Evolutionary conservation across 140 eudicot genomes (phyloP).

Genomic region (Anethum foeniculum): DNA sequence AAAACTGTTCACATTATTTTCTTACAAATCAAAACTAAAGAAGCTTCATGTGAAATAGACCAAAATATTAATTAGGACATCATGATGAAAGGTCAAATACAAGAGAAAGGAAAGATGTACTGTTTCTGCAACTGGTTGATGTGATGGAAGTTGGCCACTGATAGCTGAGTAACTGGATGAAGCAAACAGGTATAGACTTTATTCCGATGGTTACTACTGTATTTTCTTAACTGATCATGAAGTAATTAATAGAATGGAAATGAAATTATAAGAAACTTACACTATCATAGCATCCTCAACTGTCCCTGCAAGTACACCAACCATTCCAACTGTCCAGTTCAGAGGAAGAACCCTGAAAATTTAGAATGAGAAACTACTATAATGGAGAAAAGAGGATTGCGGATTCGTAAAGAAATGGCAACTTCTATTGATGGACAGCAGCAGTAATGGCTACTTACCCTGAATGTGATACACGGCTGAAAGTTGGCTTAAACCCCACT

Average conservation of each 20-base stretch:
- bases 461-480: slow-evolving; percentile 68
- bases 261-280: slow-evolving; percentile 34
- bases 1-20: neutral
- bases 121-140: slow-evolving; percentile 22
- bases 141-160: slow-evolving; percentile 42
- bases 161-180: slow-evolving; percentile 83
- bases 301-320: slow-evolving; percentile 85
- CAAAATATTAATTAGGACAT: neutral
- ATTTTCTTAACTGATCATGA: neutral
- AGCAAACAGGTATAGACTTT: neutral
- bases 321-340: slow-evolving; percentile 95
- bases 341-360: slow-evolving; percentile 75
- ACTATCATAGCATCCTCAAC: slow-evolving; percentile 84
- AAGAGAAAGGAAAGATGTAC: slow-evolving; percentile 23
- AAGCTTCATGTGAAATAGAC: neutral
- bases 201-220: neutral
- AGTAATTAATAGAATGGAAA: neutral
- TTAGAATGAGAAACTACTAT: neutral
- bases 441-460: slow-evolving; percentile 44
- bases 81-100: neutral
- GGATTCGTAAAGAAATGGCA: neutral
- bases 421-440: neutral
- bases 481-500: slow-evolving; percentile 84
- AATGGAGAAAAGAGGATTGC: neutral
- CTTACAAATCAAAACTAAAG: neutral